These are phyloP conservation scores for Colletotrichum viniferum DNA, from an alignment of 2,329 filamentous ascomycete genomes.

Conservation along the genomic window DNA sequence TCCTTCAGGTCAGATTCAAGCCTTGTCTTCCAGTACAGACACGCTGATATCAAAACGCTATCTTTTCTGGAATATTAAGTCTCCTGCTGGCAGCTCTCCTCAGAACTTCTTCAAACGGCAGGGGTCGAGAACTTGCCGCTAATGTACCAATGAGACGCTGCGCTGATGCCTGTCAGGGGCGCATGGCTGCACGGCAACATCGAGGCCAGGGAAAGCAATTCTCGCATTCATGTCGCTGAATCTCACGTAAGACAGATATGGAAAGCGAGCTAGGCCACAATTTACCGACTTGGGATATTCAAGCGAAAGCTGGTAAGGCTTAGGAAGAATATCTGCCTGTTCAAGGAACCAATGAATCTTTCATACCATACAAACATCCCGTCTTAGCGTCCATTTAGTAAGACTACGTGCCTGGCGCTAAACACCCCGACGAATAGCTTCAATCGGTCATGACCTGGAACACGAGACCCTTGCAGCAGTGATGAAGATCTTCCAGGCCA, in stretches of 20 bases:
- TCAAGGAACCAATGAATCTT: neutral
- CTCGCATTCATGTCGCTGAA: neutral
- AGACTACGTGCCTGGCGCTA: neutral
- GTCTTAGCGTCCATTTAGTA: neutral
- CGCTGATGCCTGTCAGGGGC: neutral
- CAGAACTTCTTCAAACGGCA: fast-evolving
- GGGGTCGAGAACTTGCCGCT: neutral
- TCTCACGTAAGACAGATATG: neutral
- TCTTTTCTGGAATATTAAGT: neutral
- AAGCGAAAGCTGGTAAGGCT: neutral
- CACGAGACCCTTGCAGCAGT: neutral
- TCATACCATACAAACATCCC: neutral
- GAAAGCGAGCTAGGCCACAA: neutral
- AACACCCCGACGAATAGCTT: neutral
- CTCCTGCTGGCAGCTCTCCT: neutral
- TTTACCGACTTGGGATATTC: neutral
- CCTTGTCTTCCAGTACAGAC: too few species aligned
- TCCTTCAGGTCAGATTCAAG: too few species aligned
- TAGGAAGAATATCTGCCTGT: fast-evolving
- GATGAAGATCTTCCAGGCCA: fast-evolving
- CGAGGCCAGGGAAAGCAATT: neutral
- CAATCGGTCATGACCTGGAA: neutral
- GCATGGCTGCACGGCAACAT: neutral
- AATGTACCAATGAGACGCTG: neutral
- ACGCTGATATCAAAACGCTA: too few species aligned